Evolutionary conservation across 2,329 filamentous ascomycete genomes (phyloP).

Genomic region (Didymellaceae sp.): DNA sequence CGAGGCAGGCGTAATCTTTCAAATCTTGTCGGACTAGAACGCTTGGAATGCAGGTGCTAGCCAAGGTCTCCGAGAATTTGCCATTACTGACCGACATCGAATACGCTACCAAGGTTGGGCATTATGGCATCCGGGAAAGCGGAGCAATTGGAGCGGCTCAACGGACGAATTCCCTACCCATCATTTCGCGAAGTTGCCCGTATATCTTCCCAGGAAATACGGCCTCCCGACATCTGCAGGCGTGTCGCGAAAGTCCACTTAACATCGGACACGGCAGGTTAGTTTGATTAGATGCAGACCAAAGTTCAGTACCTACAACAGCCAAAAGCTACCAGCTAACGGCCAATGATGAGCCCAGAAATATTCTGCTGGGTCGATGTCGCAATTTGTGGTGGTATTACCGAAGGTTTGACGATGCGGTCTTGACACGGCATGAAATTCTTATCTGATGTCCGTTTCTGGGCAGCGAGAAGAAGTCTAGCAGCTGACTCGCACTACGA

Average conservation of each 20-base stretch:
- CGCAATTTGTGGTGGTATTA: background rate
- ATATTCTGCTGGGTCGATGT: no score
- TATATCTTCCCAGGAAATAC: background rate
- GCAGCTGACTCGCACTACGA: constrained; percentile 8
- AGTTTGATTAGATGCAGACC: background rate
- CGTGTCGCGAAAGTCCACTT: background rate
- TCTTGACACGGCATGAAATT: background rate
- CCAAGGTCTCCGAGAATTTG: no score
- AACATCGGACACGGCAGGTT: background rate
- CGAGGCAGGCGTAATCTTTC: background rate
- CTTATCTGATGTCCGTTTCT: background rate
- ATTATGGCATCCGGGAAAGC: no score
- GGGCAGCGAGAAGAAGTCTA: background rate
- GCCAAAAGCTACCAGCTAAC: no score
- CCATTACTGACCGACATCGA: no score
- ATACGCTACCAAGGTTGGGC: no score
- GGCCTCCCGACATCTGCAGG: background rate
- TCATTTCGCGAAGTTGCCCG: no score
- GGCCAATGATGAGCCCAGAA: no score
- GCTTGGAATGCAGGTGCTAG: no score
- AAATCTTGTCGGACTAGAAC: background rate
- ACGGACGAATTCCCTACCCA: no score
- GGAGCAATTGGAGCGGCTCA: no score
- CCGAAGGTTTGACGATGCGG: background rate
- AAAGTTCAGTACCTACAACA: background rate